phyloP scores from a whole-genome alignment of 805 yeast genomes.

The Starmerella roubikii region DNA sequence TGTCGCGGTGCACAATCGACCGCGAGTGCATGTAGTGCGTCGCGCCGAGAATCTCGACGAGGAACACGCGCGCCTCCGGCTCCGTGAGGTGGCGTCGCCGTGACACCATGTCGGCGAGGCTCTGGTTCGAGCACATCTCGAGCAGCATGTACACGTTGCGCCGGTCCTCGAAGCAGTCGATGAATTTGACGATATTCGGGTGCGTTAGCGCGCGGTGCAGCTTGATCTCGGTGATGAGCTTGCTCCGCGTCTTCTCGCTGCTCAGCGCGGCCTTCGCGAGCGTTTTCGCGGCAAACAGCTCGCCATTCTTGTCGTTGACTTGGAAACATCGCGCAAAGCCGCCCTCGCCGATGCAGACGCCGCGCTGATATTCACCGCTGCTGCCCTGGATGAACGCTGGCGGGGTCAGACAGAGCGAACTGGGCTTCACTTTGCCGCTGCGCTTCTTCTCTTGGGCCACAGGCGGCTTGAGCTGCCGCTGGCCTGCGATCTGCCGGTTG shows the following conservation, averaged over 20 bases:
- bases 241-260: slow-evolving; percentile 69
- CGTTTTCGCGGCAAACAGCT: slow-evolving; percentile 88
- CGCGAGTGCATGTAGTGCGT: slow-evolving; percentile 82
- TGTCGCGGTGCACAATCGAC: slow-evolving; percentile 88
- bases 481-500: slow-evolving; percentile 4
- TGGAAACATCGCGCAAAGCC: slow-evolving; percentile 98
- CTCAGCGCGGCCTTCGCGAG: slow-evolving; percentile 92
- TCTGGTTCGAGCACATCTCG: slow-evolving; percentile 91
- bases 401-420: slow-evolving; percentile 89
- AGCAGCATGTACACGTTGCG: slow-evolving; percentile 82
- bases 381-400: slow-evolving; percentile 84
- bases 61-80: slow-evolving; percentile 79
- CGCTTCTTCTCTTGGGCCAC: slow-evolving; percentile 6
- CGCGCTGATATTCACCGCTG: slow-evolving; percentile 78
- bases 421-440: slow-evolving; percentile 58
- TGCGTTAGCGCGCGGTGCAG: slow-evolving; percentile 85
- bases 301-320: slow-evolving; percentile 76
- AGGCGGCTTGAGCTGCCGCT: background rate
- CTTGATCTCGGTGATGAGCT: slow-evolving; percentile 79
- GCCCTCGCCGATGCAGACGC: slow-evolving; percentile 88
- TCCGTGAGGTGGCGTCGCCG: slow-evolving; percentile 74
- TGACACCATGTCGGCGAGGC: slow-evolving; percentile 82
- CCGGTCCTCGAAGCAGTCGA: slow-evolving; percentile 96
- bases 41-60: slow-evolving; percentile 91
- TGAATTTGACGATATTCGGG: slow-evolving; percentile 77